Evolutionary conservation across 345 rosid genomes (phyloP), one percentile per base, ranked within the genome.

Genomic region (Firmiana major): DNA sequence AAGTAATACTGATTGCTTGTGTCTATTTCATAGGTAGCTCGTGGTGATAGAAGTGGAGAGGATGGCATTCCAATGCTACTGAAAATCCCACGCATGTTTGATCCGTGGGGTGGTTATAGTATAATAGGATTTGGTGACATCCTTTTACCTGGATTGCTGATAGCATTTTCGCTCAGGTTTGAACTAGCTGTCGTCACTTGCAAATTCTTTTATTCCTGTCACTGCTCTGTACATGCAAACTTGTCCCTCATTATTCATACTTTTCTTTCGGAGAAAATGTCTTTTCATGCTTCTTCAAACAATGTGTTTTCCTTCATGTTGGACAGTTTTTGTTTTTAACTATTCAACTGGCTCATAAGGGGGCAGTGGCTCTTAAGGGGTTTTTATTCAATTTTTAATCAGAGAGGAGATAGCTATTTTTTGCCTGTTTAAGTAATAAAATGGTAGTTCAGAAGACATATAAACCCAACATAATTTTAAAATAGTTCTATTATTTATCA

Each of bases 91-190:
- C 93, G 97, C 60, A 81, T 97, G 93, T 94, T 90, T 67, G 99
- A 97, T 86, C 99, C 98, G 0, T 97, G 99, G 99, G 99, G 99
- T 40, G 99, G 99, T 75, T 97, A 87, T 87, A 94, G 98, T 82
- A 90, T 97, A 80, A 94, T 97, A 63, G 98, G 99, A 77, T 97
- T 97, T 48, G 99, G 98, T 34, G 99, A 97, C 92, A 97, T 97
- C 82, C 95, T 97, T 80, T 84, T 94, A 76, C 99, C 98, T 11
- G 99, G 98, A 81, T 84, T 97, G 81, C 79, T 97, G 64, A 80
- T 97, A 63, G 94, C 98, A 53, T 94, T 97, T 87, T 84, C 99
- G 40, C 92, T 97, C 81, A 91, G 99, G 99, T 97, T 77, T 60
- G 64, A 36, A 16, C 63, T 83, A 45, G 3, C 10, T 8, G 4